phyloP scores from a whole-genome alignment of 805 yeast species.

The Saccharomycopsis capsularis region DNA sequence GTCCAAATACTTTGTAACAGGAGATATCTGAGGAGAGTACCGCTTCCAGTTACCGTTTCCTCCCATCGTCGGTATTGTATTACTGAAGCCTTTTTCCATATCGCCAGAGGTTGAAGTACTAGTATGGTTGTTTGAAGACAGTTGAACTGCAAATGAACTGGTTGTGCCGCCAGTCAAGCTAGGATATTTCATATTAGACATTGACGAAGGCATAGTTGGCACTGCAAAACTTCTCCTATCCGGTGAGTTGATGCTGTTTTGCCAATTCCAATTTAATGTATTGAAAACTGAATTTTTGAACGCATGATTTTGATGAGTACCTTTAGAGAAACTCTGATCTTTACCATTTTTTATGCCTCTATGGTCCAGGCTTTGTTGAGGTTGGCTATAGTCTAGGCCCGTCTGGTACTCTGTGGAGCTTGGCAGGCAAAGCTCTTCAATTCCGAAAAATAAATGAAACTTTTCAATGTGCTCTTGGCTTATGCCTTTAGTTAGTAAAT shows the following conservation, averaged over 20 bases:
- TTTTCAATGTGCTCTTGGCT: conserved; percentile 10
- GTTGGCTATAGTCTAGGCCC: no score
- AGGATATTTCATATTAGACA: neutral
- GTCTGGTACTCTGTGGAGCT: neutral
- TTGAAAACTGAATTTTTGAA: no score
- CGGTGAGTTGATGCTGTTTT: no score
- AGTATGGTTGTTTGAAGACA: neutral
- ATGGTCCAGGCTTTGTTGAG: no score
- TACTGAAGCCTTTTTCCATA: neutral
- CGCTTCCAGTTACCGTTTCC: conserved; percentile 10
- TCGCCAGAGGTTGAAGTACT: neutral
- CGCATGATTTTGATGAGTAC: no score
- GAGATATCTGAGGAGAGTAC: conserved; percentile 15
- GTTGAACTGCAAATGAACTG: no score
- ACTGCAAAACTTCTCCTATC: no score
- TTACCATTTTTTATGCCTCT: no score
- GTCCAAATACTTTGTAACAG: conserved; percentile 17
- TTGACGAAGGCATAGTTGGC: neutral
- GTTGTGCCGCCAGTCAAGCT: no score
- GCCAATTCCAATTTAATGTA: no score
- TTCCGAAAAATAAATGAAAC: conserved; percentile 17
- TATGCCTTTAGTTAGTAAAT: conserved; percentile 14
- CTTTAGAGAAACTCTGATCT: no score
- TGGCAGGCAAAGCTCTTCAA: conserved; percentile 1
- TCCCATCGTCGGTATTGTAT: neutral